phyloP scores from a whole-genome alignment of 106 monocot genomes.

The Narthecium ossifragum region DNA sequence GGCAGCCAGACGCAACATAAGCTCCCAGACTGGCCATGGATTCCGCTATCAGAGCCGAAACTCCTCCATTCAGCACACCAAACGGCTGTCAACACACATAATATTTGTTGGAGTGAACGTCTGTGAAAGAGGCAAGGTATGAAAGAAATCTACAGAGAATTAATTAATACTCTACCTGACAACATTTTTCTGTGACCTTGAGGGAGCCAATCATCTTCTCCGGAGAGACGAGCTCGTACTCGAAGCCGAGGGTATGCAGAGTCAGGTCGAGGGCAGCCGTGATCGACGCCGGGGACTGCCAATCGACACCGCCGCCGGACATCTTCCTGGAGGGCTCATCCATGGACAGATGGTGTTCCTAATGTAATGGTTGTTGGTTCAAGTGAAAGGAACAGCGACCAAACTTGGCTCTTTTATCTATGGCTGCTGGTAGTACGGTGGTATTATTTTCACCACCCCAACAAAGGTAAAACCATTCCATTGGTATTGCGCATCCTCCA shows the following conservation, averaged over 20 bases:
- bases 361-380: background rate
- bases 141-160: background rate
- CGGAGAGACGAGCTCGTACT: slow-evolving; percentile 37
- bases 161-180: slow-evolving; percentile 36
- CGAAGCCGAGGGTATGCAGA: slow-evolving; percentile 41
- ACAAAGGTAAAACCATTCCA: too few relatives aligned
- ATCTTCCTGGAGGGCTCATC: background rate
- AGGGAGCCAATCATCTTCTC: slow-evolving; percentile 41
- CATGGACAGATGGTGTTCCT: background rate
- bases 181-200: slow-evolving; percentile 40
- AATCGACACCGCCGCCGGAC: background rate
- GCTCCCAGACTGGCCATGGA: slow-evolving; percentile 50
- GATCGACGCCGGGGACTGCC: background rate
- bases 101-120: background rate
- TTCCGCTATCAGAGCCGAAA: slow-evolving; percentile 58
- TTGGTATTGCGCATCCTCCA: too few relatives aligned
- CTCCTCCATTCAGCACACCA: slow-evolving; percentile 45
- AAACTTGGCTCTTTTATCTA: background rate
- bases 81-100: slow-evolving; percentile 51
- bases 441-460: too few relatives aligned
- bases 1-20: slow-evolving; percentile 41
- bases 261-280: slow-evolving; percentile 29
- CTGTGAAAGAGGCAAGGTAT: background rate
- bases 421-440: too few relatives aligned
- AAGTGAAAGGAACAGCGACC: background rate